phyloP scores from a whole-genome alignment of 306 rosid species.

The Gleditsia sinensis region DNA sequence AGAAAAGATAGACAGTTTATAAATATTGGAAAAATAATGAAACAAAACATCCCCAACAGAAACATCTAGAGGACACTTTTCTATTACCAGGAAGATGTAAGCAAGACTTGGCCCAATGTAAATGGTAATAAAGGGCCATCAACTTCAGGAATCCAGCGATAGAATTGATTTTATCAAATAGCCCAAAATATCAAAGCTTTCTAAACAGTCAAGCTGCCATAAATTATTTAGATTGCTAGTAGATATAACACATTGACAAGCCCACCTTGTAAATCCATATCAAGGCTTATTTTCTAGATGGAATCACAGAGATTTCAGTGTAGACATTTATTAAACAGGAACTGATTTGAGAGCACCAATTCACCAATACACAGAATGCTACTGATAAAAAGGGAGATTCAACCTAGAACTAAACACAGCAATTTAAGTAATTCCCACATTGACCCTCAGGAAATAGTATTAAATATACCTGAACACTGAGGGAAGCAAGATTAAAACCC shows the following conservation, averaged over 20 bases:
- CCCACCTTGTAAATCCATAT: constrained; percentile 23
- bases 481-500: constrained; percentile 95
- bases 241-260: background rate
- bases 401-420: constrained; percentile 4
- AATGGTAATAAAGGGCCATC: constrained; percentile 29
- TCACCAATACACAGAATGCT: constrained; percentile 15
- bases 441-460: constrained; percentile 30
- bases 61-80: background rate
- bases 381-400: constrained; percentile 14
- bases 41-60: constrained; percentile 2
- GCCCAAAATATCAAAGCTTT: constrained; percentile 13
- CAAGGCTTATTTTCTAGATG: constrained; percentile 12
- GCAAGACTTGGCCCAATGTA: background rate
- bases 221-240: constrained; percentile 25
- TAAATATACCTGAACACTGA: constrained; percentile 84
- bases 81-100: constrained; percentile 11
- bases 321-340: constrained; percentile 10
- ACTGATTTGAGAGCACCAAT: constrained; percentile 2
- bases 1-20: constrained; percentile 1
- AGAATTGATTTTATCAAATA: constrained; percentile 3
- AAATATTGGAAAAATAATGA: constrained; percentile 25
- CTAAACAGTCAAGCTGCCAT: constrained; percentile 27
- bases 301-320: constrained; percentile 12
- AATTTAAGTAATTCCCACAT: constrained; percentile 11
- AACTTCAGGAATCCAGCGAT: background rate